phyloP scores from a whole-genome alignment of 2,329 filamentous ascomycete species.

The Cordyceps farinosa region DNA sequence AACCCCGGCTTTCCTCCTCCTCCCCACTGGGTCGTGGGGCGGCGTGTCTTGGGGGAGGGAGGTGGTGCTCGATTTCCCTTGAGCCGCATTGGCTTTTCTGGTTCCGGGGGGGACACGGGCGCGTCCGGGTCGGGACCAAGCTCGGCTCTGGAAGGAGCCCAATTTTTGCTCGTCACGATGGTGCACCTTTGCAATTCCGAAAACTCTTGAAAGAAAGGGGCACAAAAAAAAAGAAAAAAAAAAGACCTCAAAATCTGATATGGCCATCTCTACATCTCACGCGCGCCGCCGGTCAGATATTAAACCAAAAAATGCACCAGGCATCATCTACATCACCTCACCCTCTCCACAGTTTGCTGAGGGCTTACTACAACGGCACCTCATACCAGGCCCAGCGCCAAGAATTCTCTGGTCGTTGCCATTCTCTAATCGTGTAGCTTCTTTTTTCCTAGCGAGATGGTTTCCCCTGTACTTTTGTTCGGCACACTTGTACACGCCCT shows the following conservation, averaged over 20 bases:
- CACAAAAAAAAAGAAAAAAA: not conserved
- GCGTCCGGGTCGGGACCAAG: slow-evolving; percentile 9
- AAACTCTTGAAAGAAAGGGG: not conserved
- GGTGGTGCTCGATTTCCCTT: not conserved
- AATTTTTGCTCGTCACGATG: too few relatives aligned
- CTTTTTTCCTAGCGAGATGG: not conserved
- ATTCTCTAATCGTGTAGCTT: not conserved
- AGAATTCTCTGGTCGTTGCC: not conserved
- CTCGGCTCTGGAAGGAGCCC: not conserved
- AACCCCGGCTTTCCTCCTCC: slow-evolving; percentile 6
- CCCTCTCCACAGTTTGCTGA: slow-evolving; percentile 18
- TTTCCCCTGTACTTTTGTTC: too few relatives aligned
- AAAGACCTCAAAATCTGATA: not conserved
- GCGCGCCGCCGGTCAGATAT: slow-evolving; percentile 2
- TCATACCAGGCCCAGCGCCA: slow-evolving; percentile 6
- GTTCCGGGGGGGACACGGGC: slow-evolving; percentile 6
- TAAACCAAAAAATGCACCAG: slow-evolving; percentile 9
- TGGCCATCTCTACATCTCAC: not conserved
- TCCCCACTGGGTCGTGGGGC: slow-evolving; percentile 1
- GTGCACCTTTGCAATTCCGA: too few relatives aligned
- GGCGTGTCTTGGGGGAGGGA: not conserved
- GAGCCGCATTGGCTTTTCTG: slow-evolving; percentile 14
- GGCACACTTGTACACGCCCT: not conserved
- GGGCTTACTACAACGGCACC: slow-evolving; percentile 16
- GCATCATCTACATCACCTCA: slow-evolving; percentile 17